Evolutionary conservation across 257 asterid species (phyloP), one percentile per base, ranked within the genome.

Genomic region (Nicotiana obtusifolia): DNA sequence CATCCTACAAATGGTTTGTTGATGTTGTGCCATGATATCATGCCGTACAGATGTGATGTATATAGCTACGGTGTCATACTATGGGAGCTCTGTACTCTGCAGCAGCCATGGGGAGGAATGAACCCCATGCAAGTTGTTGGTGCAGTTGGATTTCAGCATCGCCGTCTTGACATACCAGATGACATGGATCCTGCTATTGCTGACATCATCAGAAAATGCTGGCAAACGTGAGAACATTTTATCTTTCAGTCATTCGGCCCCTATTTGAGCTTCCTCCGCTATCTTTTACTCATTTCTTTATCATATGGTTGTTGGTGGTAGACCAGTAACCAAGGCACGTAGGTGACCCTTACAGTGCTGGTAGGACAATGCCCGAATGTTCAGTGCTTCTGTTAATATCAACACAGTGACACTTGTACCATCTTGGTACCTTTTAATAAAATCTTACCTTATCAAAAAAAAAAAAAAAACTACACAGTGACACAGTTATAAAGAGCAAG

Each of bases 121-220:
- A 95, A 95, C 78, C 97, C 99, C 2, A 95, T 95, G 99, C 99
- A 95, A 89, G 99, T 95, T 22, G 99, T 95, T 80, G 99, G 99
- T 37, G 99, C 99, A 4, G 99, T 95, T 82, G 99, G 99, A 82
- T 95, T 95, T 89, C 99, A 95, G 89, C 95, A 92, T 79, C 97
- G 97, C 71, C 97, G 99, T 61, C 98, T 95, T 59, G 99, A 95
- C 78, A 93, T 95, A 54, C 99, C 99, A 0, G 95, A 92, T 61
- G 87, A 93, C 86, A 85, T 91, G 86, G 97, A 95, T 87, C 97
- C 97, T 19, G 91, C 83, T 78, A 65, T 95, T 67, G 95, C 92
- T 64, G 93, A 91, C 80, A 91, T 95, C 61, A 92, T 93, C 80
- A 64, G 82, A 80, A 91, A 81, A 85, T 95, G 99, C 92, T 93